Evolutionary conservation across 163 green algal species (phyloP), one percentile per base, ranked within the genome.

Genomic region (Coccomyxa subellipsoidea): DNA sequence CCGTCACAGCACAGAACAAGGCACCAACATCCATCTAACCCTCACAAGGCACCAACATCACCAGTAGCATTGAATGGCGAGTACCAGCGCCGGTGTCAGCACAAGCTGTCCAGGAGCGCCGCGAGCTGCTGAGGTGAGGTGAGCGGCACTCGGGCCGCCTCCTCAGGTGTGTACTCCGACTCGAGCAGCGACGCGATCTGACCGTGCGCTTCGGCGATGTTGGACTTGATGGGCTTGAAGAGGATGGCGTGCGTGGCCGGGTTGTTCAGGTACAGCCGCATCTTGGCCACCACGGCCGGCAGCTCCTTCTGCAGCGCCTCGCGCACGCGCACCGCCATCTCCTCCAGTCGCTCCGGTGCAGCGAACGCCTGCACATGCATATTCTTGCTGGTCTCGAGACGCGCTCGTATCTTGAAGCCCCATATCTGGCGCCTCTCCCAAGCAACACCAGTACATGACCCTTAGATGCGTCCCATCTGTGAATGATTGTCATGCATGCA

Each of bases 191-290:
- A 77, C 9, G 85, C 85, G 81, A 93, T 90, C 79, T 92, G 90
- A 25, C 70, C 82, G 82, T 99, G 93, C 12, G 96, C 95, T 85
- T 99, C 96, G 7, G 90, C 86, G 39, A 99, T 94, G 83, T 98
- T 99, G 77, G 84, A 92, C 84, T 96, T 96, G 86, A 99, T 96
- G 39, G 97, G 97, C 79, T 94, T 96, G 81, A 97, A 95, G 73
- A 99, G 88, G 73, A 97, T 94, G 54, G 85, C 87, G 39, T 93
- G 91, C 7, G 95, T 98, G 76, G 85, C 85, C 27, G 92, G 85
- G 80, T 94, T 94, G 69, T 90, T 86, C 47, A 99, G 88, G 88
- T 98, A 98, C 25, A 97, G 84, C 47, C 86, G 85, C 92, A 99
- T 94, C 76, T 93, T 93, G 32, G 69, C 69, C 0, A 96, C 90